These are phyloP conservation scores for Candida easanensis DNA, from an alignment of 805 yeast species.

Conservation along the genomic window DNA sequence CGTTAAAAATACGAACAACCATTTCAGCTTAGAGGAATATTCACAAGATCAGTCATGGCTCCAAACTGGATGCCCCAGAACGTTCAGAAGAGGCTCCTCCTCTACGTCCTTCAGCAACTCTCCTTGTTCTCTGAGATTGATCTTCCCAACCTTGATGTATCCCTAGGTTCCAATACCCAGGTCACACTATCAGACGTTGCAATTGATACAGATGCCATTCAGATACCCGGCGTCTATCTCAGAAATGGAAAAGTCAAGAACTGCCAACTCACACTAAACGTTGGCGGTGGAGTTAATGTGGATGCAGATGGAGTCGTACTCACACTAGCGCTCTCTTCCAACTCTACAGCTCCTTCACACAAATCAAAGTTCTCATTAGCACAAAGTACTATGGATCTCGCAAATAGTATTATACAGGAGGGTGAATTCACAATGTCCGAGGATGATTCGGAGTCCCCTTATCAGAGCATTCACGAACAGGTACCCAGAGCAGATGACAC, in stretches of 20 bases:
- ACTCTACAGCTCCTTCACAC: slow-evolving; percentile 14
- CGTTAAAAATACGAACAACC: too few relatives aligned
- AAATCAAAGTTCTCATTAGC: slow-evolving; percentile 51
- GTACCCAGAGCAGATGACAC: slow-evolving; percentile 18
- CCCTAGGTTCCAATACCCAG: slow-evolving; percentile 56
- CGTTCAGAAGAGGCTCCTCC: slow-evolving; percentile 75
- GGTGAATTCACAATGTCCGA: slow-evolving; percentile 11
- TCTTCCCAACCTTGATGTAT: slow-evolving; percentile 76
- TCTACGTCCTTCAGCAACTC: slow-evolving; percentile 77
- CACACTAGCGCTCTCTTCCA: slow-evolving; percentile 36
- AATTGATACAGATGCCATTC: slow-evolving; percentile 68
- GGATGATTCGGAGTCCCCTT: slow-evolving; percentile 11
- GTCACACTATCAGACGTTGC: slow-evolving; percentile 58
- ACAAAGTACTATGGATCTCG: slow-evolving; percentile 73
- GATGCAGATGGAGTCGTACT: slow-evolving; percentile 54
- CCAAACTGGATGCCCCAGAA: slow-evolving; percentile 77
- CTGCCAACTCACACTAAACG: slow-evolving; percentile 57
- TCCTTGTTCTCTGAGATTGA: slow-evolving; percentile 81
- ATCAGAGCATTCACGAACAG: slow-evolving; percentile 21
- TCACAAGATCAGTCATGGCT: slow-evolving; percentile 25
- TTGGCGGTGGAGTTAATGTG: slow-evolving; percentile 68
- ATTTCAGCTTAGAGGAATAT: too few relatives aligned
- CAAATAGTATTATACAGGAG: slow-evolving; percentile 43
- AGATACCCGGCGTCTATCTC: slow-evolving; percentile 60
- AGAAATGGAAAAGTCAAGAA: slow-evolving; percentile 58